These are phyloP conservation scores for Penicillium flavigenum DNA, from an alignment of 495 filamentous ascomycete species.

Conservation along the genomic window DNA sequence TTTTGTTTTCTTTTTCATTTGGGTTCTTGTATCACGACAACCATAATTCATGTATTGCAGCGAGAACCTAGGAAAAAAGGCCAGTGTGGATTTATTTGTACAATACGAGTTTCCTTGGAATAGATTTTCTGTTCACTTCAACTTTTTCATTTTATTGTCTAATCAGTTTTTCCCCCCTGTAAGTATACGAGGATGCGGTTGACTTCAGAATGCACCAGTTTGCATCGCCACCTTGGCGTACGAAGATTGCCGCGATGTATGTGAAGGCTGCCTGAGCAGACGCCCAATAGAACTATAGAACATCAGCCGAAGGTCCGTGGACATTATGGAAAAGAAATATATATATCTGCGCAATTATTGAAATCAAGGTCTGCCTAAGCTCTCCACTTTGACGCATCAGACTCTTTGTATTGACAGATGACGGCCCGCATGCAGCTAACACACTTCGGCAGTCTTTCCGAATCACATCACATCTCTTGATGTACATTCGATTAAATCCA, in stretches of 20 bases:
- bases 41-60: slow-evolving; percentile 31
- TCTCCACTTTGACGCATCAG: slow-evolving; percentile 8
- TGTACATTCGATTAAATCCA: not conserved
- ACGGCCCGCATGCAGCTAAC: slow-evolving; percentile 15
- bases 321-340: not conserved
- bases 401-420: slow-evolving; percentile 9
- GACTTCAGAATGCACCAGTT: slow-evolving; percentile 9
- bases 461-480: slow-evolving; percentile 7
- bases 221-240: not conserved
- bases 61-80: slow-evolving; percentile 25
- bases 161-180: not conserved
- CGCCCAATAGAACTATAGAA: not conserved
- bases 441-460: not conserved
- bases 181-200: slow-evolving; percentile 20
- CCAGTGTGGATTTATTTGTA: slow-evolving; percentile 13
- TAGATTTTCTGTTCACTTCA: slow-evolving; percentile 3
- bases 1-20: slow-evolving; percentile 12
- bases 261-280: not conserved
- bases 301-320: not conserved
- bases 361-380: not conserved
- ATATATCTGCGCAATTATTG: slow-evolving; percentile 1
- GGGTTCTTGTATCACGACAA: slow-evolving; percentile 27
- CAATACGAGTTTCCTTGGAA: slow-evolving; percentile 14
- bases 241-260: slow-evolving; percentile 5
- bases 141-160: not conserved